Percentiles rank a stretch among this genome's conserved stretches.
phyloP scores from a whole-genome alignment of 1,284 basidiomycete genomes.

The Porogramme epimiltina region DNA sequence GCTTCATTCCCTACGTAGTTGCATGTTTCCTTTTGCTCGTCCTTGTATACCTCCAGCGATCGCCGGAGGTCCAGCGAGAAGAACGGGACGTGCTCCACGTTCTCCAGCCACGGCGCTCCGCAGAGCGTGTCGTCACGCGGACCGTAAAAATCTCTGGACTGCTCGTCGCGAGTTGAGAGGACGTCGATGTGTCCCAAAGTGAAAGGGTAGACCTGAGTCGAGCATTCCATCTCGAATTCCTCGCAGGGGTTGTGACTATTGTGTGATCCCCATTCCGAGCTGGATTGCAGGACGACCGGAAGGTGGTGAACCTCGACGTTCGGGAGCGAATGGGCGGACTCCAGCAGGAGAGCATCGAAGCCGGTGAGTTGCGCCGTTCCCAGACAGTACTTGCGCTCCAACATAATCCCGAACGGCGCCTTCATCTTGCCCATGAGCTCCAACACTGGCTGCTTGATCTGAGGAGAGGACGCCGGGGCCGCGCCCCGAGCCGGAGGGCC shows the following conservation, averaged over 20 bases:
- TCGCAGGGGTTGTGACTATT: background rate
- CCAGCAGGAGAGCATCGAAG: conserved; percentile 27
- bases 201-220: conserved; percentile 26
- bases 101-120: conserved; percentile 14
- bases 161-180: background rate
- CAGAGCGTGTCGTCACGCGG: background rate
- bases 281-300: conserved; percentile 25
- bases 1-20: conserved; percentile 31
- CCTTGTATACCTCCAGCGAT: conserved; percentile 17
- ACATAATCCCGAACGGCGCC: conserved; percentile 31
- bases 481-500: background rate
- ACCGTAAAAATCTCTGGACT: background rate
- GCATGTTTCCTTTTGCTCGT: conserved; percentile 15
- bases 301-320: conserved; percentile 26
- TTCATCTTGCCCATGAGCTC: conserved; percentile 16
- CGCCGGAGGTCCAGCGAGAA: conserved; percentile 21
- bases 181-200: conserved; percentile 29
- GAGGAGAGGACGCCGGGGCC: background rate
- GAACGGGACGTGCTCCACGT: conserved; percentile 27
- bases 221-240: conserved; percentile 6
- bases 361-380: conserved; percentile 27
- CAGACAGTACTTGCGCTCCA: conserved; percentile 30
- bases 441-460: background rate
- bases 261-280: conserved; percentile 11
- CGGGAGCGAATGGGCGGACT: conserved; percentile 11